Evolutionary conservation across 2,329 filamentous ascomycete species (phyloP), one percentile per base, ranked within the genome.

Genomic region (Metarhizium brunneum): DNA sequence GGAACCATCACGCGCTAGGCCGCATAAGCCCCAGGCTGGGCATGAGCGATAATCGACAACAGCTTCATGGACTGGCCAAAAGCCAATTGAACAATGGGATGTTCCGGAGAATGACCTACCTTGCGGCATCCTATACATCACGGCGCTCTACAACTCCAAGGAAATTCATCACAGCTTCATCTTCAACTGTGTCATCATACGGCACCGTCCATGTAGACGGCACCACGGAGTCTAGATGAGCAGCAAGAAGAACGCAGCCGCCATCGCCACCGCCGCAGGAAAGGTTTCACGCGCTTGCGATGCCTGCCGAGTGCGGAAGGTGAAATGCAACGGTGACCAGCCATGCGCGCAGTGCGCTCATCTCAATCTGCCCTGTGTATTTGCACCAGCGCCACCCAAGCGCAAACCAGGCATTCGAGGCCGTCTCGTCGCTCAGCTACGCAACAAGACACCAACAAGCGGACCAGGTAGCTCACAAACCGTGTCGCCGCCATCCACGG

Each of bases 271-370:
- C 53, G 47, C 47, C 18, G 56, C 45, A 14, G 54, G 50, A 51
- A 63, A 62, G 54, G 52, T 62, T 25, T 58, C 64, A 45, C 64
- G 64, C 48, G 70, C 70, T 54, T 72, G 70, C 60, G 69, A 72
- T 56, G 68, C 68, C 50, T 72, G 70, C 58, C 68, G 70, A 42
- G 60, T 72, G 53, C 67, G 70, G 52, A 72, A 72, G 58, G 70
- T 72, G 40, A 67, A 65, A 53, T 72, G 70, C 60, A 71, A 66
- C 50, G 67, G 66, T 55, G 56, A 57, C 20, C 59, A 60, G 47
- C 70, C 70, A 1, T 73, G 70, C 53, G 66, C 67, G 0, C 70
- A 71, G 51, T 73, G 70, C 57, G 63, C 64, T 4, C 69, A 72
- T 43, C 65, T 71, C 42, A 64, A 65, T 16, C 61, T 73, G 7